A percentile compares a stretch with the other conserved stretches of the same genome.
Evolutionary conservation across 352 stramenopile species (phyloP).

Genomic region (Stramenopiles sp.): DNA sequence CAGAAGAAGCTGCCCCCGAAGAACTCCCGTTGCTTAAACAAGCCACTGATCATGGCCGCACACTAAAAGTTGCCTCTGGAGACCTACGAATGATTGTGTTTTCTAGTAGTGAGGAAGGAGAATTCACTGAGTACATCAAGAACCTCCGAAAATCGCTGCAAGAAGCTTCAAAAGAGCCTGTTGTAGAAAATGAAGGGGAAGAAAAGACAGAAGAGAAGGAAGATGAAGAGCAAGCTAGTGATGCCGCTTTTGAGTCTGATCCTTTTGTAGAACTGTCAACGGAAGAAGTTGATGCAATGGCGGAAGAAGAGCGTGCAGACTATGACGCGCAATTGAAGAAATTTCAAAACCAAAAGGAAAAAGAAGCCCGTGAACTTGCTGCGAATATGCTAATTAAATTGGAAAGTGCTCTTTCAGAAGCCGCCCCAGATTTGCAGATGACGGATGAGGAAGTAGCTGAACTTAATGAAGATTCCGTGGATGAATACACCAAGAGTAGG

Average conservation of each 20-base stretch:
- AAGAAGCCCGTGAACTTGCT: conserved; percentile 1
- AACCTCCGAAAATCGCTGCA: neutral
- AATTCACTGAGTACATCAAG: conserved; percentile 5
- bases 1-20: neutral
- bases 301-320: neutral
- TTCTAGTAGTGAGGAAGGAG: neutral
- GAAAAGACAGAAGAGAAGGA: neutral
- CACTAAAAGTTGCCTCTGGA: neutral
- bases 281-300: neutral
- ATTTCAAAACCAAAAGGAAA: neutral
- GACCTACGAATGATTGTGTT: neutral
- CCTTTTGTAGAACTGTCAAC: neutral
- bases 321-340: neutral
- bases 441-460: neutral
- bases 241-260: neutral
- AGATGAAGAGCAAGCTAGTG: neutral
- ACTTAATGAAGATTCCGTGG: neutral
- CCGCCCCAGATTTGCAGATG: neutral
- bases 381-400: neutral
- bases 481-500: neutral
- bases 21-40: neutral
- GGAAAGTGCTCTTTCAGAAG: neutral
- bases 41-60: neutral
- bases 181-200: neutral
- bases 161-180: neutral